Evolutionary conservation across 2,329 filamentous ascomycete genomes (phyloP), one percentile per base, ranked within the genome.

Genomic region (Ophiosphaerella korrae): DNA sequence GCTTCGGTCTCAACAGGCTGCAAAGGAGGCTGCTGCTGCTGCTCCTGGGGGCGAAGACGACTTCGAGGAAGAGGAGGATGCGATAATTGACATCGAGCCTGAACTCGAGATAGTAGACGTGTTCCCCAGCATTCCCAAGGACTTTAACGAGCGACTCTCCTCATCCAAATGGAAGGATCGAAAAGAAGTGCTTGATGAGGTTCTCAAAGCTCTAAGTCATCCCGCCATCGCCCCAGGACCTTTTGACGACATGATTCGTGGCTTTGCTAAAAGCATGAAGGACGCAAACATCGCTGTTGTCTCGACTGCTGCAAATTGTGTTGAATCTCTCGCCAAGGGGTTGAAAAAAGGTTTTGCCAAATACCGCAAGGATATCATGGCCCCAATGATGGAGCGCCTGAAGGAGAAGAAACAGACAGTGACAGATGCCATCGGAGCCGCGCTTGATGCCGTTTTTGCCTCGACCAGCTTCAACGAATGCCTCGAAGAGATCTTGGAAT

Each of bases 151-250:
- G 18, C 86, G 88, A 52, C 78, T 99, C 26, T 88, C 84, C 0
- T 97, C 93, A 8, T 88, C 92, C 0, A 99, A 99, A 72, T 99
- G 94, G 94, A 99, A 99, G 71, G 95, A 99, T 62, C 84, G 94
- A 55, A 99, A 99, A 74, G 94, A 99, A 62, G 90, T 90, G 0
- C 81, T 97, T 3, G 94, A 99, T 54, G 90, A 85, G 8, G 81
- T 97, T 0, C 88, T 87, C 62, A 83, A 84, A 12, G 82, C 85
- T 3, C 75, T 96, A 48, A 95, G 96, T 63, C 88, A 95, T 35
- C 92, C 93, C 12, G 84, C 88, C 55, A 96, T 99, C 73, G 95
- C 96, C 73, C 93, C 97, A 62, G 90, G 86, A 6, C 88, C 90
- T 47, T 97, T 92, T 68, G 85, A 88, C 70, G 93, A 97, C 64